A percentile compares a stretch with the other conserved stretches of the same genome.
phyloP scores from a whole-genome alignment of 345 rosid species.

The Iberis pinnata region DNA sequence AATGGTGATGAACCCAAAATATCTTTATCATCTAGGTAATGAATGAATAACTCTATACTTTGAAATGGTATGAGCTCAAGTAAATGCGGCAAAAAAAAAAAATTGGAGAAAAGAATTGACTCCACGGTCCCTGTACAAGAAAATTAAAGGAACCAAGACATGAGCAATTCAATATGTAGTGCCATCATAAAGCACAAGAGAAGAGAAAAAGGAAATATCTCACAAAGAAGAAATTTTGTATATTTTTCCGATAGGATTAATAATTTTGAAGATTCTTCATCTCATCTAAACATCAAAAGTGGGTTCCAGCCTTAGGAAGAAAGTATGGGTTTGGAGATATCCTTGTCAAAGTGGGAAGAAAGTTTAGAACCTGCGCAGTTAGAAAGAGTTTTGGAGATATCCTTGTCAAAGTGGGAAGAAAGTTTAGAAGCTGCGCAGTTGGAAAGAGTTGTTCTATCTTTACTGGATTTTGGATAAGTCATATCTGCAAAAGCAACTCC shows the following conservation, averaged over 20 bases:
- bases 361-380: conserved; percentile 72
- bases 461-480: conserved; percentile 91
- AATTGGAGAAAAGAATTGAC: conserved; percentile 55
- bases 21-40: conserved; percentile 78
- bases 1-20: conserved; percentile 59
- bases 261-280: conserved; percentile 57
- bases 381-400: no score
- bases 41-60: no score
- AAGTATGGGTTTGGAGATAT: conserved; percentile 49
- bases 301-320: conserved; percentile 68
- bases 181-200: conserved; percentile 67
- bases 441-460: conserved; percentile 88
- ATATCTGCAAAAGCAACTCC: conserved; percentile 95
- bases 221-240: conserved; percentile 48
- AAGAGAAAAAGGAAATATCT: conserved; percentile 65
- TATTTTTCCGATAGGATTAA: conserved; percentile 49
- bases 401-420: no score
- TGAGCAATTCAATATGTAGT: conserved; percentile 38
- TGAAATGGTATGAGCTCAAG: no score
- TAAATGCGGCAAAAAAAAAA: conserved; percentile 58
- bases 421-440: no score
- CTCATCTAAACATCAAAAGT: conserved; percentile 36
- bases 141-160: conserved; percentile 60
- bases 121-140: conserved; percentile 41
- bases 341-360: conserved; percentile 93